Percentiles rank a stretch among this genome's conserved stretches.
Conservation (phyloP, 345 rosid genomes). For the Chamaenerion angustifolium region DNA sequence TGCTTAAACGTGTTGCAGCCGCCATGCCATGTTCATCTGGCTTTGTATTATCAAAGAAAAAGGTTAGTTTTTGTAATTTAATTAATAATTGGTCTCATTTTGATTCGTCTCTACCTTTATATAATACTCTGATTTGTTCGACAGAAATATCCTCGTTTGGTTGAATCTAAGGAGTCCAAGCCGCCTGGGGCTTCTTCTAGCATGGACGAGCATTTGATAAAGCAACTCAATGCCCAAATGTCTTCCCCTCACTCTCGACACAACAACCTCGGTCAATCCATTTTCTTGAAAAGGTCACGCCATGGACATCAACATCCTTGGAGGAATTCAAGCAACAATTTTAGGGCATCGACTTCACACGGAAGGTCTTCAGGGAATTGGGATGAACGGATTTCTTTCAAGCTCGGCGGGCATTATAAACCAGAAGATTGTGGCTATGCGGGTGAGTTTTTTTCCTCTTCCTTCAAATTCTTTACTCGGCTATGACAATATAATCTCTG, state of each 20-base stretch:
- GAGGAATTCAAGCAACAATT: conserved; percentile 27
- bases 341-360: conserved; percentile 32
- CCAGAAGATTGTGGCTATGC: conserved; percentile 14
- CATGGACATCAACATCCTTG: conserved; percentile 43
- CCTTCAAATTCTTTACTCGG: not conserved
- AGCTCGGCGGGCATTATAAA: conserved; percentile 19
- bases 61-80: conserved; percentile 15
- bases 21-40: conserved; percentile 29
- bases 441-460: conserved; percentile 15
- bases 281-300: conserved; percentile 47
- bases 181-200: conserved; percentile 12
- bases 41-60: conserved; percentile 14
- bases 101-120: not conserved
- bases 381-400: conserved; percentile 28
- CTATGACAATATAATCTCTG: no score
- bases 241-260: conserved; percentile 23
- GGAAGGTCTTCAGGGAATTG: conserved; percentile 20
- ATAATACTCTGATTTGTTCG: not conserved
- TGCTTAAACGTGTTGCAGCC: conserved; percentile 20
- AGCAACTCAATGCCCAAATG: conserved; percentile 18
- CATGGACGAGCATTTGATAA: conserved; percentile 21
- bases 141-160: conserved; percentile 25
- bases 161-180: conserved; percentile 19
- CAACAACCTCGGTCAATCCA: conserved; percentile 27
- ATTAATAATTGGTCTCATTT: no score